Evolutionary conservation across 164 flowering plant genomes (phyloP), one percentile per base, ranked within the genome.

Genomic region (Taxillus chinensis): DNA sequence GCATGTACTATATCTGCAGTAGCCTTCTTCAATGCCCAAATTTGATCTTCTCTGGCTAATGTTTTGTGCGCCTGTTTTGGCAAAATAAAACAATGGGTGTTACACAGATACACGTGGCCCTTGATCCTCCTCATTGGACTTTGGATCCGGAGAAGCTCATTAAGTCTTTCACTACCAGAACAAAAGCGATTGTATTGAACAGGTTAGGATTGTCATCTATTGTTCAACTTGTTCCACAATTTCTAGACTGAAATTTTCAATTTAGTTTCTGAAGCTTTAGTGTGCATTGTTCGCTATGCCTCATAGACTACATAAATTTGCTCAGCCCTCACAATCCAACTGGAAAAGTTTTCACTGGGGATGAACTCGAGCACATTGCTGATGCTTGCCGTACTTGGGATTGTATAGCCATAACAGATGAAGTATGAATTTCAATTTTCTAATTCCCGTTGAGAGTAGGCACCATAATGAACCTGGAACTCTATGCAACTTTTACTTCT

Each of bases 281-380:
- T 39, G 14, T 40, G 60, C 41, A 3, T 39, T 43, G 41, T 57
- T 57, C 13, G 0, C 15, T 12, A 11, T 49, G 52, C 41, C 6
- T 57, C 60, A 57, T 41, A 7, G 45, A 57, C 74, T 52, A 75
- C 64, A 57, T 64, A 61, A 60, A 61, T 38, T 75, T 65, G 58
- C 56, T 62, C 83, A 87, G 92, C 71, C 97, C 97, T 71, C 95
- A 90, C 64, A 90, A 90, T 68, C 97, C 97, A 64, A 90, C 97
- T 15, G 97, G 97, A 50, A 90, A 90, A 78, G 86, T 90, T 68
- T 90, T 87, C 67, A 63, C 77, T 7, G 70, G 59, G 70, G 75
- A 74, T 62, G 97, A 90, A 79, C 89, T 90, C 56, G 84, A 83
- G 65, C 74, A 62, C 46, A 85, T 90, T 70, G 92, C 97, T 65